phyloP scores from a whole-genome alignment of 2,329 filamentous ascomycete genomes.

The Akanthomyces dipterigenus region DNA sequence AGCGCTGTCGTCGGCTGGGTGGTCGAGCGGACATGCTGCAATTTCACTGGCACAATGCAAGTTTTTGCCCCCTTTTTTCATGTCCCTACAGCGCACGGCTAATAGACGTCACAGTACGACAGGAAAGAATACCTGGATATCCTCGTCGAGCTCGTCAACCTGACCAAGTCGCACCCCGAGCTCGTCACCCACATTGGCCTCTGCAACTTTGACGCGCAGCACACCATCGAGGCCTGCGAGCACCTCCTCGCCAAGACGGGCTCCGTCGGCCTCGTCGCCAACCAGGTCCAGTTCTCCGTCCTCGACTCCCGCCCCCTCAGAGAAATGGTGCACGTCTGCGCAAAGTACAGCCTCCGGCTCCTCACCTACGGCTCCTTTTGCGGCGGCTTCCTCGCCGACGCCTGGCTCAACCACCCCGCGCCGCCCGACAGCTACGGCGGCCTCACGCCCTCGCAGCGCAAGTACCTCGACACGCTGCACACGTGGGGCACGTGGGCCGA shows the following conservation, averaged over 20 bases:
- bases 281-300: slow-evolving; percentile 23
- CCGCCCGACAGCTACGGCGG: slow-evolving; percentile 27
- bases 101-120: slow-evolving; percentile 21
- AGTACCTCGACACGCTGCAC: slow-evolving; percentile 21
- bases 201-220: slow-evolving; percentile 20
- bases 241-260: slow-evolving; percentile 20
- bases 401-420: slow-evolving; percentile 25
- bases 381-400: slow-evolving; percentile 28
- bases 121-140: slow-evolving; percentile 28
- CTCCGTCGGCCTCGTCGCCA: slow-evolving; percentile 20
- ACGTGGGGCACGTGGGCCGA: slow-evolving; percentile 41
- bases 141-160: slow-evolving; percentile 24
- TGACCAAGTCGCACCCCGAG: slow-evolving; percentile 27
- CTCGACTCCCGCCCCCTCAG: slow-evolving; percentile 19
- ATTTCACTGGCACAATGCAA: slow-evolving; percentile 21
- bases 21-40: slow-evolving; percentile 18
- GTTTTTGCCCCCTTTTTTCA: neutral
- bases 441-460: slow-evolving; percentile 30
- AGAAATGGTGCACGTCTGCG: slow-evolving; percentile 16
- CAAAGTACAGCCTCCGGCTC: slow-evolving; percentile 17
- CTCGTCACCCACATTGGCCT: slow-evolving; percentile 17
- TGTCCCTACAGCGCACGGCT: neutral
- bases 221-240: slow-evolving; percentile 22
- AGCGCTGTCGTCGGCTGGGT: slow-evolving; percentile 15
- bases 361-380: slow-evolving; percentile 21